phyloP scores from a whole-genome alignment of 2,329 filamentous ascomycete species.

The Fusarium tricinctum region DNA sequence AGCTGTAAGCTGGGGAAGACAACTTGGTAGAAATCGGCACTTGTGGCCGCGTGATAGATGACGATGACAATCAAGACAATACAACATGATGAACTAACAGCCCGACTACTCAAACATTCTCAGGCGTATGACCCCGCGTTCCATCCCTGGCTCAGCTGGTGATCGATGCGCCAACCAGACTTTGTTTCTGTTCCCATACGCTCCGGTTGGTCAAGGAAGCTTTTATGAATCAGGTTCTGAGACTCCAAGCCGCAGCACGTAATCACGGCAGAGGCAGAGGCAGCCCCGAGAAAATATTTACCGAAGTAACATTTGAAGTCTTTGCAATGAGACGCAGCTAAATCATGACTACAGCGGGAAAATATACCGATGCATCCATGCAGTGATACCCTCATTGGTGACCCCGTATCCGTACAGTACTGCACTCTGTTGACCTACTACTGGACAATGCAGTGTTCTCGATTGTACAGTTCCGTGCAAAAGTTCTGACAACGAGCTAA shows the following conservation, averaged over 20 bases:
- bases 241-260: slow-evolving; percentile 14
- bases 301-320: slow-evolving; percentile 17
- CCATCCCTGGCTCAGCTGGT: slow-evolving; percentile 26
- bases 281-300: slow-evolving; percentile 6
- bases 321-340: slow-evolving; percentile 31
- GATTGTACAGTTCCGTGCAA: too few relatives aligned
- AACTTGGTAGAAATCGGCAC: neutral
- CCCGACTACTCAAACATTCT: neutral
- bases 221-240: slow-evolving; percentile 23
- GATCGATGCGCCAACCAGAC: slow-evolving; percentile 18
- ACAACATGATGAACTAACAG: too few relatives aligned
- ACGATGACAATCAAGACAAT: slow-evolving; percentile 26
- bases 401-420: slow-evolving; percentile 24
- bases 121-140: slow-evolving; percentile 9
- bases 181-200: slow-evolving; percentile 7
- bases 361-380: slow-evolving; percentile 28
- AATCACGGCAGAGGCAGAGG: neutral
- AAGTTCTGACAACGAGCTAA: too few relatives aligned
- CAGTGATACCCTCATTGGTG: slow-evolving; percentile 24
- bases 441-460: slow-evolving; percentile 15
- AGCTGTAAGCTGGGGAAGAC: neutral
- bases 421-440: slow-evolving; percentile 4
- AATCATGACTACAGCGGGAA: slow-evolving; percentile 34
- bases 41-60: slow-evolving; percentile 38
- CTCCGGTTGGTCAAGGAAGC: slow-evolving; percentile 26